Percentiles rank a stretch among this genome's conserved stretches.
These are phyloP conservation scores for Bruguiera parviflora DNA, from an alignment of 345 rosid genomes.

Conservation along the genomic window DNA sequence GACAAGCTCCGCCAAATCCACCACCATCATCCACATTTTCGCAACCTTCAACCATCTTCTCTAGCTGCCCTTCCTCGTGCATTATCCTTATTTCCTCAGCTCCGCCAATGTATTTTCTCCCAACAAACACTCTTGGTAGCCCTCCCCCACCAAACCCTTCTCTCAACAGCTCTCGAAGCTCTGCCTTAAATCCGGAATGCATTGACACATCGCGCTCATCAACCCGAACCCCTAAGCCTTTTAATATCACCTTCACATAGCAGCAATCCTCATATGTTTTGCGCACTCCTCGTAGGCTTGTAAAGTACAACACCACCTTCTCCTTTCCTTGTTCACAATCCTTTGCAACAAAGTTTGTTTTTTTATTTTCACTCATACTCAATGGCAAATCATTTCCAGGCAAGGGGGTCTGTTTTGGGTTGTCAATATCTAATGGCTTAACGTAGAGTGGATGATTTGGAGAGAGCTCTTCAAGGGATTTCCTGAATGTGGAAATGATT, in stretches of 20 bases:
- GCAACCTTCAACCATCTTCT: conserved; percentile 34
- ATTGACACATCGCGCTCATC: conserved; percentile 85
- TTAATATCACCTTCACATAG: conserved; percentile 55
- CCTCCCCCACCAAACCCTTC: conserved; percentile 17
- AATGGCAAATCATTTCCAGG: conserved; percentile 8
- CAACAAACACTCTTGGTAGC: conserved; percentile 27
- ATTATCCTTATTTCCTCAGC: conserved; percentile 26
- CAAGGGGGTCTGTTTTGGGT: conserved; percentile 6
- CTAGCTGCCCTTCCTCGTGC: conserved; percentile 31
- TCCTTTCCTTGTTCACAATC: conserved; percentile 23
- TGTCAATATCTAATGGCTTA: conserved; percentile 22
- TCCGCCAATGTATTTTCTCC: conserved; percentile 25
- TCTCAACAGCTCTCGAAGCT: conserved; percentile 35
- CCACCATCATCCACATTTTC: conserved; percentile 41
- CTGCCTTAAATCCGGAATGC: conserved; percentile 70
- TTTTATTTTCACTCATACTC: conserved; percentile 16
- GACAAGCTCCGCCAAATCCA: conserved; percentile 45
- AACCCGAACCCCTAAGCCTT: conserved; percentile 54
- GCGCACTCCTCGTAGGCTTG: conserved; percentile 68
- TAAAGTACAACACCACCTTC: conserved; percentile 25
- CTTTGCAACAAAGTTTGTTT: conserved; percentile 1
- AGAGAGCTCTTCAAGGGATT: conserved; percentile 52
- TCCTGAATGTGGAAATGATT: conserved; percentile 54
- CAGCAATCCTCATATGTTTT: conserved; percentile 86
- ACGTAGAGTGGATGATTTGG: conserved; percentile 55